Evolutionary conservation across 176 grass and related monocot genomes (phyloP).

Genomic region (Triticum aestivum): IWGSC_CS_RefSeq_v2.1 NC_057808.1:203371049-203371548

Average conservation of each 20-base stretch:
- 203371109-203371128: not conserved
- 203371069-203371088: conserved; percentile 59
- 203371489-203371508: conserved; percentile 95
- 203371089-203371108: not conserved
- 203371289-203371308: conserved; percentile 80
- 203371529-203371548: conserved; percentile 73
- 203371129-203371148: not conserved
- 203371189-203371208: conserved; percentile 88
- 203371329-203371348: too few relatives aligned
- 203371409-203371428: not conserved
- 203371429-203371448: conserved; percentile 90
- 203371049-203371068: conserved; percentile 89
- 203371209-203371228: conserved; percentile 89
- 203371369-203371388: too few relatives aligned
- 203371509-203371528: conserved; percentile 66
- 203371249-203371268: conserved; percentile 79
- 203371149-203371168: not conserved
- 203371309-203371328: conserved; percentile 40
- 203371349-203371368: too few relatives aligned
- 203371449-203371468: conserved; percentile 68
- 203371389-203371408: not conserved
- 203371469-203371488: conserved; percentile 97
- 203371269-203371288: conserved; percentile 78
- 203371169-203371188: conserved; percentile 38
- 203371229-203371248: conserved; percentile 80